These are phyloP conservation scores for Rhodotorula sp. DNA, from an alignment of 1,284 basidiomycete genomes.

Conservation along the genomic window DNA sequence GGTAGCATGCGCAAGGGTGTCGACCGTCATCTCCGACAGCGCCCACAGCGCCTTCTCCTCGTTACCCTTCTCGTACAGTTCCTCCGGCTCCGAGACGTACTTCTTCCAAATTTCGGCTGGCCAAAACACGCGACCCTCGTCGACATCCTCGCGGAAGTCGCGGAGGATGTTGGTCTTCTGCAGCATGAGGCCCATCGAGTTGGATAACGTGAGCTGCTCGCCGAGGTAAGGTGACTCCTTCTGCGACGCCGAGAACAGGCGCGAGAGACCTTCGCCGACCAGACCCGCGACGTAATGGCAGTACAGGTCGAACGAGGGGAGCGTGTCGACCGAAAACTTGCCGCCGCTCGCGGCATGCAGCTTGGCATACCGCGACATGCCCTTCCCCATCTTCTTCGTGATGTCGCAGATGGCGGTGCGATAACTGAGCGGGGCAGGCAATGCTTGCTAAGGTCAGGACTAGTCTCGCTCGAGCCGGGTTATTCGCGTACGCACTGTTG, in stretches of 20 bases:
- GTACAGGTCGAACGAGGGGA: constrained; percentile 91
- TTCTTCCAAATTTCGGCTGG: constrained; percentile 85
- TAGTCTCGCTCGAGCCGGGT: fast-evolving
- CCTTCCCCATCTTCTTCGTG: constrained; percentile 78
- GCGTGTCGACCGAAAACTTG: constrained; percentile 61
- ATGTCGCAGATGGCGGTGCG: constrained; percentile 80
- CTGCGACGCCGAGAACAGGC: constrained; percentile 81
- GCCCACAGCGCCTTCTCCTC: constrained; percentile 69
- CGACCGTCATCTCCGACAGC: constrained; percentile 83
- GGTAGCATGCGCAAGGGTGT: constrained; percentile 79
- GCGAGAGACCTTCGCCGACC: constrained; percentile 92
- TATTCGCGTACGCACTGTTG: constrained; percentile 58
- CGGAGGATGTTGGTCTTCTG: constrained; percentile 99
- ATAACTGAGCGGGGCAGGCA: constrained; percentile 57
- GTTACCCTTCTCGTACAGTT: constrained; percentile 54
- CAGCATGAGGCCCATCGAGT: constrained; percentile 93
- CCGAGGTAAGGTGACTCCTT: constrained; percentile 79
- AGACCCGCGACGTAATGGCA: constrained; percentile 98
- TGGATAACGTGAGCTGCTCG: constrained; percentile 79
- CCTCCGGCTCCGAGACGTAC: constrained; percentile 63
- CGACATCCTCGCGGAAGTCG: constrained; percentile 89
- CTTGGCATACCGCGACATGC: constrained; percentile 94
- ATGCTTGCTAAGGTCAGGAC: not conserved
- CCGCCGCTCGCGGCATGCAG: constrained; percentile 61
- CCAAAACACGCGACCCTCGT: constrained; percentile 89